Conservation (phyloP, 208 protist species). For the Kentomonas sorsogonicus region DNA sequence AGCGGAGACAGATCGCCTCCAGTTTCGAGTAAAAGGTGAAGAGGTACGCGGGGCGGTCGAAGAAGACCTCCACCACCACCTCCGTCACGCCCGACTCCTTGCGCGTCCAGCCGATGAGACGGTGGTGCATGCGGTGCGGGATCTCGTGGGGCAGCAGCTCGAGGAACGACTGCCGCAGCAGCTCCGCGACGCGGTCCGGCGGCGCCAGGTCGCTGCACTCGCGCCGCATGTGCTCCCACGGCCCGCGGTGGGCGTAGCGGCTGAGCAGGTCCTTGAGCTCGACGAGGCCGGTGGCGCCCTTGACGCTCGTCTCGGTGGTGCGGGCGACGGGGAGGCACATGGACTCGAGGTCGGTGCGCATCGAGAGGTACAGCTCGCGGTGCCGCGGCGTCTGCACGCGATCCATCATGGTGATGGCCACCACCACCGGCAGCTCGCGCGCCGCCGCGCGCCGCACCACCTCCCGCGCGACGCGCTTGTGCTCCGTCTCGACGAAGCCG, state of each 20-base stretch:
- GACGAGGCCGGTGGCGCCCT: constrained; percentile 74
- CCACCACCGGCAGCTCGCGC: constrained; percentile 71
- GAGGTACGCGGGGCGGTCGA: constrained; percentile 85
- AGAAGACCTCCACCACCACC: constrained; percentile 88
- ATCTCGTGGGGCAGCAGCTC: constrained; percentile 86
- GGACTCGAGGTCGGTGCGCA: constrained; percentile 83
- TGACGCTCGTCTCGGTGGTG: constrained; percentile 79
- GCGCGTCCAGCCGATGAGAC: constrained; percentile 82
- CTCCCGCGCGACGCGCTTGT: constrained; percentile 64
- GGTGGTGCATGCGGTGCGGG: constrained; percentile 74
- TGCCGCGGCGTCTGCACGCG: constrained; percentile 79
- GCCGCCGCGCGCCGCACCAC: constrained; percentile 62
- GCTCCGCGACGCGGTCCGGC: constrained; percentile 75
- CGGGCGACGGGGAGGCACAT: constrained; percentile 55
- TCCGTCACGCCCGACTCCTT: constrained; percentile 78
- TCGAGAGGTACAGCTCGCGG: constrained; percentile 82
- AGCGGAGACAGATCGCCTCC: constrained; percentile 72
- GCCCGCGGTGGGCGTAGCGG: constrained; percentile 57
- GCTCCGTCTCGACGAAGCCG: constrained; percentile 81
- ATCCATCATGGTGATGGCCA: constrained; percentile 89
- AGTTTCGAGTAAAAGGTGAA: constrained; percentile 88
- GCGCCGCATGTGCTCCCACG: constrained; percentile 66
- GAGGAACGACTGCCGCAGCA: constrained; percentile 76
- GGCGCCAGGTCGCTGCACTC: constrained; percentile 61
- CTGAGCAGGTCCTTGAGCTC: constrained; percentile 87